phyloP scores from a whole-genome alignment of 768 basidiomycete genomes.

The Boletus subparvulus region DNA sequence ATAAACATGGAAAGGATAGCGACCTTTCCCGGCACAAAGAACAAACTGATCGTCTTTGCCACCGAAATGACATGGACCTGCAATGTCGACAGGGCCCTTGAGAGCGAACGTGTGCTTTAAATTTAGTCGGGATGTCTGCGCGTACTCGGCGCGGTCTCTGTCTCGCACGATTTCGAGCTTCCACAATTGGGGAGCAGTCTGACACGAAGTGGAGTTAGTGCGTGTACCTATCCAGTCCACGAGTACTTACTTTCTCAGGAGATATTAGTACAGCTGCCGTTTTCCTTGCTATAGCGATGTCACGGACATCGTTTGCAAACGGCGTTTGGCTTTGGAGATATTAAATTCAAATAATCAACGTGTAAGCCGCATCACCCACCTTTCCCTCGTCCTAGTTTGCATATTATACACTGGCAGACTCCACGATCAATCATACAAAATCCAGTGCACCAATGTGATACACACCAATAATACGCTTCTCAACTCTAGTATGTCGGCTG shows the following conservation, averaged over 20 bases:
- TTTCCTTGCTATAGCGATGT: constrained; percentile 47
- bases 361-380: constrained; percentile 31
- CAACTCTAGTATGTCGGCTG: constrained; percentile 46
- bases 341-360: constrained; percentile 10
- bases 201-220: constrained; percentile 12
- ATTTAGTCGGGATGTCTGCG: too few relatives aligned
- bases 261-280: constrained; percentile 45
- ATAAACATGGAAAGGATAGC: too few relatives aligned
- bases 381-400: constrained; percentile 42
- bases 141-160: too few relatives aligned
- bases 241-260: constrained; percentile 26
- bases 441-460: neutral
- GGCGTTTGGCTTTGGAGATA: constrained; percentile 46
- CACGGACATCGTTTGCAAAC: constrained; percentile 54
- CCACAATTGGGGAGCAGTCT: constrained; percentile 82
- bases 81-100: too few relatives aligned
- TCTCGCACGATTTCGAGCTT: too few relatives aligned
- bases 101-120: too few relatives aligned
- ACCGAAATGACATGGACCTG: too few relatives aligned
- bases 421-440: constrained; percentile 2
- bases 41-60: too few relatives aligned
- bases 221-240: constrained; percentile 6
- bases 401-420: constrained; percentile 46
- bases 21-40: too few relatives aligned
- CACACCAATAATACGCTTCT: constrained; percentile 55